Conservation (phyloP, 768 basidiomycete species). For the Guyanaporus albipodus region DNA sequence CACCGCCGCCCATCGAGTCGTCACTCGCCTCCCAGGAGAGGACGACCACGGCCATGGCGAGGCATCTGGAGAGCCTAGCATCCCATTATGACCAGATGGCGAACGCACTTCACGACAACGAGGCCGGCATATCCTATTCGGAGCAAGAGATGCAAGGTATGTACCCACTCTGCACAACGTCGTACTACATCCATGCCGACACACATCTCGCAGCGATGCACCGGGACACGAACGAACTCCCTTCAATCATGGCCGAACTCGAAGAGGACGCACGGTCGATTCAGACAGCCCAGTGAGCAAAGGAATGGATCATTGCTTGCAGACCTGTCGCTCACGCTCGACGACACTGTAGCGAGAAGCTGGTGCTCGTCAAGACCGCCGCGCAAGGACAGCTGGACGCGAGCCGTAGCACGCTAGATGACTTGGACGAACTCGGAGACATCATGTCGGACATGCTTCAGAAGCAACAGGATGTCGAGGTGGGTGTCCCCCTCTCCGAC, state of each 20-base stretch:
- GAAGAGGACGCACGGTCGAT: conserved; percentile 56
- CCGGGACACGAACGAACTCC: conserved; percentile 75
- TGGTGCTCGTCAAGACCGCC: conserved; percentile 41
- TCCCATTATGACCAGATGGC: conserved; percentile 79
- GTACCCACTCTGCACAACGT: neutral
- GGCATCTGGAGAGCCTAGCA: conserved; percentile 64
- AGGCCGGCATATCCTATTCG: conserved; percentile 61
- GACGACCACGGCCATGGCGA: conserved; percentile 64
- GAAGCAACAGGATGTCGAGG: conserved; percentile 67
- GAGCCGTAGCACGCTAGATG: conserved; percentile 49
- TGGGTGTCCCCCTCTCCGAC: conserved; percentile 23
- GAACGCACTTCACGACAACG: conserved; percentile 58
- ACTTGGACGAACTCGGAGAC: conserved; percentile 73
- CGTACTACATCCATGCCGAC: neutral
- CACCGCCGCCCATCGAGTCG: conserved; percentile 42
- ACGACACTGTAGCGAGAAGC: conserved; percentile 46
- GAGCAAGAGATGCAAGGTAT: conserved; percentile 70
- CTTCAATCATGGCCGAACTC: conserved; percentile 68
- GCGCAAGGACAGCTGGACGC: conserved; percentile 47
- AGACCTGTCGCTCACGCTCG: conserved; percentile 1
- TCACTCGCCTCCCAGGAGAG: conserved; percentile 47
- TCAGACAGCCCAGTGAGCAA: conserved; percentile 52
- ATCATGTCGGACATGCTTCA: conserved; percentile 78
- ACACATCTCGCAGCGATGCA: conserved; percentile 56
- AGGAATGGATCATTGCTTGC: neutral